Percentiles rank a stretch among this genome's conserved stretches.
Conservation (phyloP, 257 asterid genomes). For the Capsicum chinense region DNA sequence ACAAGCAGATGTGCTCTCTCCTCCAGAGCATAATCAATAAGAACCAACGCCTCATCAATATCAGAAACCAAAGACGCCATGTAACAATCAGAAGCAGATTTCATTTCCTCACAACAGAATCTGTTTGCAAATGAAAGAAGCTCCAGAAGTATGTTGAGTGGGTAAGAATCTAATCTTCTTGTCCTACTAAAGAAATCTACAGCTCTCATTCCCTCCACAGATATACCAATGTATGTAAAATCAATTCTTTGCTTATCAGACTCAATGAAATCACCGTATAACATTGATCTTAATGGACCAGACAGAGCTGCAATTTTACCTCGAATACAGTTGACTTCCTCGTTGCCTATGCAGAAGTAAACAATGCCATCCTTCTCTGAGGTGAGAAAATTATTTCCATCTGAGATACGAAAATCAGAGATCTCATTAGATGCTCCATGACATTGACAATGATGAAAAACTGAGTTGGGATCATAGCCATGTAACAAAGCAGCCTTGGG, state of each 20-base stretch:
- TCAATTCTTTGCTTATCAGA: slow-evolving; percentile 47
- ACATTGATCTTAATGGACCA: slow-evolving; percentile 49
- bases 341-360: slow-evolving; percentile 46
- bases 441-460: slow-evolving; percentile 50
- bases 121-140: slow-evolving; percentile 55
- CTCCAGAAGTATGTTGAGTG: slow-evolving; percentile 48
- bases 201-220: slow-evolving; percentile 50
- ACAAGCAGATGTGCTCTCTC: slow-evolving; percentile 51
- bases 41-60: slow-evolving; percentile 52
- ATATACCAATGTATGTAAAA: slow-evolving; percentile 51
- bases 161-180: slow-evolving; percentile 40
- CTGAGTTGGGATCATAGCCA: slow-evolving; percentile 51
- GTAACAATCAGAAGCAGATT: slow-evolving; percentile 51
- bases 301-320: slow-evolving; percentile 58
- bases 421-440: not conserved
- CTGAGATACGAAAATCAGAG: not conserved
- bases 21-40: slow-evolving; percentile 57
- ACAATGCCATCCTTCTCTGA: slow-evolving; percentile 39
- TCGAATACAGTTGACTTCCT: slow-evolving; percentile 44
- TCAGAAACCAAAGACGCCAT: slow-evolving; percentile 49
- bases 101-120: slow-evolving; percentile 57
- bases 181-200: slow-evolving; percentile 44
- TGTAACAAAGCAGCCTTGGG: slow-evolving; percentile 47
- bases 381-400: slow-evolving; percentile 26
- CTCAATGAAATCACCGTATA: slow-evolving; percentile 52